Conservation (phyloP, 192 early-diverging fungal species). For the Podila minutissima region DNA sequence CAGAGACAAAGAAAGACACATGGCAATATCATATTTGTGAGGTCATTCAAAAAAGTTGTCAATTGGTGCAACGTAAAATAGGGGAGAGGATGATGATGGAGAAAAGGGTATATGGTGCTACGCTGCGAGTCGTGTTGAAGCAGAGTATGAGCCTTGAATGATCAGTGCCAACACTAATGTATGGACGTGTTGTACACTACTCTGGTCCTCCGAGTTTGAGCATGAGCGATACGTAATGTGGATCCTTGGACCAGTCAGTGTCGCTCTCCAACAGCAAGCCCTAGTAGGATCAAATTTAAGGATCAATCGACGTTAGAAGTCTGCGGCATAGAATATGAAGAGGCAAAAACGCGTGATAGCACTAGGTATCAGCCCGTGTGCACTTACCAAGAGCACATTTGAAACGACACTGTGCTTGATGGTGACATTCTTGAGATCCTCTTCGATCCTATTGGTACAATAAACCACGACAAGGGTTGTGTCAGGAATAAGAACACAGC, state of each 20-base stretch:
- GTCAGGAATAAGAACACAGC: neutral
- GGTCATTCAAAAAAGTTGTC: no score
- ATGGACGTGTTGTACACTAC: neutral
- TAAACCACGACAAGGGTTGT: neutral
- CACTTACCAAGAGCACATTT: conserved; percentile 39
- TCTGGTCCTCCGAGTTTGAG: conserved; percentile 21
- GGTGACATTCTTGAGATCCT: conserved; percentile 27
- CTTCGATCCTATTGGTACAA: conserved; percentile 17
- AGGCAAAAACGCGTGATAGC: neutral
- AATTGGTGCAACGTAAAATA: no score
- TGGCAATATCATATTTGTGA: no score
- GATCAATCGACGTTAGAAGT: neutral
- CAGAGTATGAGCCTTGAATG: neutral
- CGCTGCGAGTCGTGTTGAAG: no score
- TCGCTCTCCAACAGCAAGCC: conserved; percentile 57
- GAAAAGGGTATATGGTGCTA: no score
- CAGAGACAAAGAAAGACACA: no score
- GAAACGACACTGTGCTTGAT: conserved; percentile 42
- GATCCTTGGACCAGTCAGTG: conserved; percentile 53
- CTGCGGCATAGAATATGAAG: neutral
- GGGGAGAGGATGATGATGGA: no score
- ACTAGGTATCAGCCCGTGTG: neutral
- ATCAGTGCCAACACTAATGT: neutral
- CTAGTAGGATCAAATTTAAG: conserved; percentile 6
- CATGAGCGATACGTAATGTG: conserved; percentile 50